Conservation (phyloP, 345 rosid species). For the Gossypium thurberi region DNA sequence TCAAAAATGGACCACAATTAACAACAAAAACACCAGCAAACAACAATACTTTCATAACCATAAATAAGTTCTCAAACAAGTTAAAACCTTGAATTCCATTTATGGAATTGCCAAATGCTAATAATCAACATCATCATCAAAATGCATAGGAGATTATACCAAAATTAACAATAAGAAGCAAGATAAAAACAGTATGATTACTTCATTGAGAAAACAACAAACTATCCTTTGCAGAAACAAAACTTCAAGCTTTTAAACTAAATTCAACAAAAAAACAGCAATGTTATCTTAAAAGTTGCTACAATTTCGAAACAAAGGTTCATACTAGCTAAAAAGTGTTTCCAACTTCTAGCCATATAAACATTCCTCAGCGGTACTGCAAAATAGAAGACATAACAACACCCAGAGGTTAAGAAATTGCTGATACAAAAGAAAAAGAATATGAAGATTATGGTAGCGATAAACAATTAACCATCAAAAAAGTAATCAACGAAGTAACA, state of each 20-base stretch:
- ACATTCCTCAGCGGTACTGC: constrained; percentile 8
- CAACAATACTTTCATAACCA: no score
- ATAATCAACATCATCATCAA: background rate
- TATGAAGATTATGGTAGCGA: background rate
- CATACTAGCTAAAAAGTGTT: background rate
- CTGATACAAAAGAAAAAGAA: background rate
- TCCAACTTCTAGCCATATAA: background rate
- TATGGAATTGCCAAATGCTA: no score
- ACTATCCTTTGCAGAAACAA: background rate
- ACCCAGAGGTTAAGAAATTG: background rate
- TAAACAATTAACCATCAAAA: background rate
- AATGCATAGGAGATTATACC: no score
- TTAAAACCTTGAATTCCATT: no score
- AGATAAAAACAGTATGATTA: no score
- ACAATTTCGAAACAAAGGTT: background rate
- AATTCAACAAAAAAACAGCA: background rate
- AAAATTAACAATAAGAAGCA: background rate
- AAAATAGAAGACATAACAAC: background rate
- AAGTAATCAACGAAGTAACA: no score
- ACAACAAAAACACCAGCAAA: no score
- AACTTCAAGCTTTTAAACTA: background rate
- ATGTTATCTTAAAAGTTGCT: background rate
- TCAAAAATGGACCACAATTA: background rate
- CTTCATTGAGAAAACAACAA: background rate
- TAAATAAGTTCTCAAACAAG: no score